Base-by-base conservation (phyloP, 345 rosid species). In the Pugionium dolabratum region DNA sequence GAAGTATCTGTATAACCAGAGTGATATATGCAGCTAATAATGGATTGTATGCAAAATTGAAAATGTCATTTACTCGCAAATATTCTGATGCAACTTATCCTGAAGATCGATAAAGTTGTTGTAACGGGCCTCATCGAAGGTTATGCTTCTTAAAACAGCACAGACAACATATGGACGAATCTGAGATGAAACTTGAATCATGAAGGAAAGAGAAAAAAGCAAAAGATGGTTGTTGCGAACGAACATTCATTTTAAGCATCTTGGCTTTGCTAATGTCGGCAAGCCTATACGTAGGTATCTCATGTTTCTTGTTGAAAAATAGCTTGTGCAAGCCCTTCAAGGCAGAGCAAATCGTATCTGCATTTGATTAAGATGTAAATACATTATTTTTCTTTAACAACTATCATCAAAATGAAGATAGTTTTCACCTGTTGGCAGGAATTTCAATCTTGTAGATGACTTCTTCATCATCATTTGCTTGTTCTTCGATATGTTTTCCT, bases 41-140 rank as follows among this genome's bases (percentile, higher is more conserved):
- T 1, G 1, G 31, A 51, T 64, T 11, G 0, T 59, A 52, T 25
- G 4, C 3, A 10, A 61, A 26, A 52, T 5, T 43, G 30, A 48
- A 35, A 58, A 52, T 34, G 30, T 32, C 30, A 66, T 26, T 69
- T 85, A 88, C 99, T 96, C 77, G 80, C 96, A 94, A 27, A 94
- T 90, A 69, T 91, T 94, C 62, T 90, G 93, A 79, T 90, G 97
- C 48, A 94, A 85, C 85, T 88, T 94, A 49, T 94, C 99, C 79
- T 94, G 99, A 55, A 94, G 93, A 77, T 91, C 96, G 45, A 90
- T 90, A 70, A 94, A 94, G 81, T 97, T 94, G 69, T 91, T 88
- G 72, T 90, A 88, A 11, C 85, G 87, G 29, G 87, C 91, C 78
- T 94, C 91, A 62, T 90, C 87, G 72, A 94, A 88, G 4, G 83